phyloP scores from a whole-genome alignment of 1,284 basidiomycete genomes.

The Somion occarium region DNA sequence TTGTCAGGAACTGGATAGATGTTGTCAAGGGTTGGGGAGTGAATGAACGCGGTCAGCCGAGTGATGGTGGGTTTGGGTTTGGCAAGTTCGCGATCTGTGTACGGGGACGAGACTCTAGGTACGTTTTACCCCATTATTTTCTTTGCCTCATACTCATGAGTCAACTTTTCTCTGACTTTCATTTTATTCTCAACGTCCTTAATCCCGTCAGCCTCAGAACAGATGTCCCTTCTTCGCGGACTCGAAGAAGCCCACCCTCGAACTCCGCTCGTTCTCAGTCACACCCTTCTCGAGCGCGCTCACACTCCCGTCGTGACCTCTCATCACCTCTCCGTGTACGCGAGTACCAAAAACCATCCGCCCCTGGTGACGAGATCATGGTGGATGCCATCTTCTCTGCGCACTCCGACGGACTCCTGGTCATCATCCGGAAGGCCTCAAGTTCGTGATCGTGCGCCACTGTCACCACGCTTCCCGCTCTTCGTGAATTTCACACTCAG shows the following conservation, averaged over 20 bases:
- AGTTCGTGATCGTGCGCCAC: background rate
- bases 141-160: background rate
- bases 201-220: background rate
- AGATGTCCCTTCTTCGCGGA: background rate
- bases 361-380: constrained; percentile 32
- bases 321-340: constrained; percentile 1
- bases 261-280: background rate
- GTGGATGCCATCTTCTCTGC: constrained; percentile 80
- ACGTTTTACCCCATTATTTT: constrained; percentile 10
- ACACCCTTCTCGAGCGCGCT: constrained; percentile 4
- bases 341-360: constrained; percentile 8
- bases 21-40: constrained; percentile 75
- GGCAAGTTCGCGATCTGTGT: constrained; percentile 56
- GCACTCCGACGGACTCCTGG: constrained; percentile 75
- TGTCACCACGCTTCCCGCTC: too few species aligned
- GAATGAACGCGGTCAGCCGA: constrained; percentile 72
- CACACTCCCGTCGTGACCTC: background rate
- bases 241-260: background rate
- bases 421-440: constrained; percentile 50
- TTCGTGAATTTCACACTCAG: too few species aligned
- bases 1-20: constrained; percentile 66
- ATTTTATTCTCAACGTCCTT: background rate
- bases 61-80: constrained; percentile 77
- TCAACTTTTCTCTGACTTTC: constrained; percentile 7
- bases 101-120: constrained; percentile 59